Evolutionary conservation across 495 filamentous ascomycete genomes (phyloP), one percentile per base, ranked within the genome.

Genomic region (Thozetella sp.): DNA sequence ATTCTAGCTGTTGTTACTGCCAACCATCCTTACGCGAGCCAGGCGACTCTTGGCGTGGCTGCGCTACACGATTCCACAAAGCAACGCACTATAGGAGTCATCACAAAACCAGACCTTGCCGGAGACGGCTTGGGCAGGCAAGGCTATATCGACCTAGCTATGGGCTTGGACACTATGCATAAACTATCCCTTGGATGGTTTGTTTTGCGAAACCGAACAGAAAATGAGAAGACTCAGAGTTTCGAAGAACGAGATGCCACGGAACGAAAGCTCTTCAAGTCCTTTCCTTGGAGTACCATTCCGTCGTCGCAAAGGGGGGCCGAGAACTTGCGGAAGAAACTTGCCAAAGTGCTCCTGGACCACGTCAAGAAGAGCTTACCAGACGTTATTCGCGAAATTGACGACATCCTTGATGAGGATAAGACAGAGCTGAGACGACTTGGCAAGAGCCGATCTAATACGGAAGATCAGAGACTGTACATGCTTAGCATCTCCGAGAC

Each of bases 131-230:
- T 40, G 2, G 57, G 66, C 25, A 55, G 61, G 56, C 52, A 26
- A 1, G 61, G 57, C 19, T 65, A 57, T 24, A 22, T 70, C 0
- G 22, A 59, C 15, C 37, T 70, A 0, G 58, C 58, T 19, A 62
- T 60, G 40, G 57, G 57, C 12, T 56, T 55, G 22, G 64, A 67
- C 40, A 27, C 23, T 52, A 27, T 40, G 48, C 52, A 67, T 56
- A 55, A 58, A 15, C 56, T 72, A 2, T 27, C 54, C 2, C 62
- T 64, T 23, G 65, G 88, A 2, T 92, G 87, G 88, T 87, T 91
- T 69, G 82, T 88, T 2, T 67, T 93, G 22, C 82, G 82, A 9
- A 91, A 91, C 61, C 76, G 83, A 2, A 67, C 67, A 4, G 83
- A 81, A 55, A 68, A 79, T 11, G 78, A 83, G 45, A 25, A 60